phyloP scores from a whole-genome alignment of 163 green algal genomes.

The Chlamydomonas reinhardtii region DNA sequence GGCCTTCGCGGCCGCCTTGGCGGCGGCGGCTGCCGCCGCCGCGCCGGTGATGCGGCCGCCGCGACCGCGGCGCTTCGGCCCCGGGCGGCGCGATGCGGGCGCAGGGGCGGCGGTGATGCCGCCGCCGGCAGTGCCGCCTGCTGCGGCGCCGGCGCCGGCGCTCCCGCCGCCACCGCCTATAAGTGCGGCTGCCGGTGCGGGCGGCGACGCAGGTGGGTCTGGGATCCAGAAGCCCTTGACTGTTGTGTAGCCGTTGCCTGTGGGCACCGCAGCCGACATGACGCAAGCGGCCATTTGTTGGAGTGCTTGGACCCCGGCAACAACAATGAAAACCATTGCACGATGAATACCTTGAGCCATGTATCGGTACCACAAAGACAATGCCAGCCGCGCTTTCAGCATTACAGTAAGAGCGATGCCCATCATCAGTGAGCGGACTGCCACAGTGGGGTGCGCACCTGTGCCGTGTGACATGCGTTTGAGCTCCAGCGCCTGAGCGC shows the following conservation, averaged over 20 bases:
- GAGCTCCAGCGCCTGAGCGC: constrained; percentile 61
- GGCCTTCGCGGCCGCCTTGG: background rate
- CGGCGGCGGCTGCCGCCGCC: too few species aligned
- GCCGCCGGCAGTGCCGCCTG: background rate
- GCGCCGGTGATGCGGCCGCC: too few species aligned
- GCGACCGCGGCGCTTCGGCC: too few species aligned
- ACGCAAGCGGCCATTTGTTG: background rate
- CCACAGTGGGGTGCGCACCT: too few species aligned
- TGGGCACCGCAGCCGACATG: background rate
- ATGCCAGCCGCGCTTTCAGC: too few species aligned
- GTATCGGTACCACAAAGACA: too few species aligned
- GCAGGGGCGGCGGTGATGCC: constrained; percentile 5
- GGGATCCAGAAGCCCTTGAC: constrained; percentile 88
- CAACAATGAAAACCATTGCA: too few species aligned
- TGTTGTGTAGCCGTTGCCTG: constrained; percentile 75
- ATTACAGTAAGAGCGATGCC: too few species aligned
- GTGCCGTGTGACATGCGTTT: constrained; percentile 73
- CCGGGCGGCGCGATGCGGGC: too few species aligned
- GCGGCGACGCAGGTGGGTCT: constrained; percentile 40
- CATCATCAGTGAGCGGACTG: too few species aligned
- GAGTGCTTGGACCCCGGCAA: too few species aligned
- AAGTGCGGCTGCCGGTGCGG: background rate
- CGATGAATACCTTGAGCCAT: too few species aligned
- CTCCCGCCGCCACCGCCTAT: background rate
- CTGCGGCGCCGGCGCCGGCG: background rate